Evolutionary conservation across 768 basidiomycete species (phyloP), one percentile per base, ranked within the genome.

Genomic region (Trametes elegans): DNA sequence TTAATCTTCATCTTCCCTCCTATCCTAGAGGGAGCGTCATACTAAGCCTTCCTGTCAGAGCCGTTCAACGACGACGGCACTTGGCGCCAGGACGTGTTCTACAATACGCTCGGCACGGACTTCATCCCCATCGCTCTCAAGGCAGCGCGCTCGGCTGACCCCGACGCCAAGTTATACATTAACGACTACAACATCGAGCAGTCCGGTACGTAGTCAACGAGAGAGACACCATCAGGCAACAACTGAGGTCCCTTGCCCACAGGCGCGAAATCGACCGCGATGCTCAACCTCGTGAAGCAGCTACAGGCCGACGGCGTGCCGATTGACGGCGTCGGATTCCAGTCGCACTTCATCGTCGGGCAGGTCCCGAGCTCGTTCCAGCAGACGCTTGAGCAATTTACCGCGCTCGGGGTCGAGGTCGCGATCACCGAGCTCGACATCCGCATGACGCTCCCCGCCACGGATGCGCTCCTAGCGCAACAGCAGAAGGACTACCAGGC

Each of bases 371-470:
- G 75, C 2, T 55, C 63, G 9, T 65, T 87, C 43, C 70, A 77
- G 50, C 66, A 73, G 3, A 80, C 81, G 56, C 68, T 85, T 46
- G 64, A 77, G 54, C 72, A 76, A 38, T 79, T 87, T 62, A 76
- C 79, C 13, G 76, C 76, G 9, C 78, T 86, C 21, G 84, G 86
- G 2, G 70, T 87, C 31, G 85, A 87, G 58, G 80, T 86, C 19
- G 84, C 84, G 7, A 79, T 86, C 59, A 87, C 85, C 1, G 85
- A 86, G 64, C 76, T 87, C 42, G 85, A 87, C 62, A 81, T 82
- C 60, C 75, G 84, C 41, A 82, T 85, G 74, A 74, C 74, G 6
- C 71, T 81, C 9, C 84, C 83, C 8, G 74, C 71, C 18, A 83
- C 81, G 1, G 60, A 66, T 5, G 78, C 76, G 1, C 71, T 79